Conservation (phyloP, 257 asterid species). For the Gentiana dahurica region DNA sequence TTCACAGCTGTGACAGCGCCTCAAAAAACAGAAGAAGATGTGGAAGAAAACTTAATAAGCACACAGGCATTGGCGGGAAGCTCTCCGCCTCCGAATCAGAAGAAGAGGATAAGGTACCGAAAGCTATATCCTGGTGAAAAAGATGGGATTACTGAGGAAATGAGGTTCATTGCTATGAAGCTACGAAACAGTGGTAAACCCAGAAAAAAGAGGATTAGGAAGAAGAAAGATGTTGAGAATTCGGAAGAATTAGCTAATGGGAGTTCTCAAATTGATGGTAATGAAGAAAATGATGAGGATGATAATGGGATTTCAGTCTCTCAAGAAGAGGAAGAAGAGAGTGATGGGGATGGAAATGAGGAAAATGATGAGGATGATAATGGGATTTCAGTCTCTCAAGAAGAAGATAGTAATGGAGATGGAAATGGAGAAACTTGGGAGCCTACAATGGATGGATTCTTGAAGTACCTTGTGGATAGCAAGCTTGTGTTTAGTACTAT, state of each 20-base stretch:
- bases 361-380: conserved; percentile 12
- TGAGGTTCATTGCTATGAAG: conserved; percentile 91
- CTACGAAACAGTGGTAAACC: conserved; percentile 40
- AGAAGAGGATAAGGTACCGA: conserved; percentile 53
- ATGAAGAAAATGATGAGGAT: too few relatives aligned
- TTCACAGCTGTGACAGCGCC: conserved; percentile 27
- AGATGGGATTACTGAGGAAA: conserved; percentile 79
- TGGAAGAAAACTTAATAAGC: conserved; percentile 9
- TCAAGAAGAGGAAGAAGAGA: too few relatives aligned
- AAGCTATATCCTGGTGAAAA: conserved; percentile 80
- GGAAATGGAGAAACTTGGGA: conserved; percentile 45
- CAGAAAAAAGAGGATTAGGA: conserved; percentile 12
- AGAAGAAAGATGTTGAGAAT: neutral
- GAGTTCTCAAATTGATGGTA: neutral
- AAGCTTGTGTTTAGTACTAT: conserved; percentile 67
- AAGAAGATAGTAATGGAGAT: conserved; percentile 7
- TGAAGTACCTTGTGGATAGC: conserved; percentile 78
- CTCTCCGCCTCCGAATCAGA: conserved; percentile 22
- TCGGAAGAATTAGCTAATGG: conserved; percentile 6
- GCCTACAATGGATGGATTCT: conserved; percentile 66
- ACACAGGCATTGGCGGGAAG: conserved; percentile 17
- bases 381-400: conserved; percentile 14
- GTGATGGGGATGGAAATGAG: conserved; percentile 1
- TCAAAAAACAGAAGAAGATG: conserved; percentile 23
- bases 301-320: too few relatives aligned